Evolutionary conservation across 768 basidiomycete species (phyloP), one percentile per base, ranked within the genome.

Genomic region (Sutorius australiensis): DNA sequence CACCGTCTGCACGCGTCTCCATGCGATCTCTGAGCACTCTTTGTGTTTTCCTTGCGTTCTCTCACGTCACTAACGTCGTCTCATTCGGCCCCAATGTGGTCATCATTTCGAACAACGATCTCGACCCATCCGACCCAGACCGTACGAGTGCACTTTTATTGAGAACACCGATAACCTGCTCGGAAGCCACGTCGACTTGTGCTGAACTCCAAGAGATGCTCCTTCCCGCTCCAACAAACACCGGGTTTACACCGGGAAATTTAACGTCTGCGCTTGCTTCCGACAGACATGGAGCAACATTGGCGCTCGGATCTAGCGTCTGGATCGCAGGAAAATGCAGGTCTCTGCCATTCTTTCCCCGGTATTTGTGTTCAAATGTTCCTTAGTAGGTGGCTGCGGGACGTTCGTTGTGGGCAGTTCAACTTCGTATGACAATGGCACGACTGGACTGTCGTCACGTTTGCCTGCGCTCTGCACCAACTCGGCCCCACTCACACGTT

Each of bases 391-490:
- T 45, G 16, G 19, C n/a, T 54, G 52, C 5, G 6, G 17, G 12
- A 9, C 31, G 17, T 54, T 59, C 42, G 34, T 13, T 38, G 11
- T 59, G 38, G 50, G 31, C 3, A 14, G 3, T 10, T 8, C 32
- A 32, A 40, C 27, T 5, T 24, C 21, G 2, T n/a, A 14, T 21
- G 24, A 24, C 24, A n/a, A 45, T 13, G 24, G 43, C 27, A 38
- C 9, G 21, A 38, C 14, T 2, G 37, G 50, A 32, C 43, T 34
- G 10, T 39, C 38, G 14, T 24, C 33, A 7, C 36, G 31, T 10
- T 53, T 61, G 12, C 54, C 56, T 3, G 52, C 48, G 3, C 56
- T 65, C 13, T 63, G 59, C 40, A 56, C 55, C 16, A 64, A 67
- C 28, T 58, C 65, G 14, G 59, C 54, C 28, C 59, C 54, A 0